Evolutionary conservation across 371 early-diverging fungal genomes (phyloP).

Genomic region (Massospora cicadina): DNA sequence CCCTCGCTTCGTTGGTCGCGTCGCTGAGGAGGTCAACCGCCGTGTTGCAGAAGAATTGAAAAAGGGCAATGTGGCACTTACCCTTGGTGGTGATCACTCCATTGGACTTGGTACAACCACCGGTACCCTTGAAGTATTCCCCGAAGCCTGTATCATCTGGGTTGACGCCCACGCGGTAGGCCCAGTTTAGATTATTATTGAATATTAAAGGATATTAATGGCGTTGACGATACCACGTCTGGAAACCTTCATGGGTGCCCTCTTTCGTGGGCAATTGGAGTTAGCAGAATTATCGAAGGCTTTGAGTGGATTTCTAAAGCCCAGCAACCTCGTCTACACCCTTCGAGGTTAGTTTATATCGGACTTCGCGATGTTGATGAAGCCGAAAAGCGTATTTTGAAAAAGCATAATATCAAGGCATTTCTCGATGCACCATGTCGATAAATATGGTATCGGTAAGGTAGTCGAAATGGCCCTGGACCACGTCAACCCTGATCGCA

Average conservation of each 20-base stretch:
- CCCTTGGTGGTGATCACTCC: constrained; percentile 93
- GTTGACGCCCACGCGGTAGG: constrained; percentile 91
- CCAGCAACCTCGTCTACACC: constrained; percentile 41
- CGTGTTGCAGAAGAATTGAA: constrained; percentile 40
- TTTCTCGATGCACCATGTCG: constrained; percentile 95
- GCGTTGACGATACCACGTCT: constrained; percentile 68
- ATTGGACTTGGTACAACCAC: constrained; percentile 79
- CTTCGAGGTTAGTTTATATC: constrained; percentile 78
- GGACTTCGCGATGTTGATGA: constrained; percentile 89
- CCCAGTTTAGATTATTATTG: constrained; percentile 6
- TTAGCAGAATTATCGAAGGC: constrained; percentile 30
- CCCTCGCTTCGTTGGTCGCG: constrained; percentile 66
- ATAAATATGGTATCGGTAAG: constrained; percentile 81
- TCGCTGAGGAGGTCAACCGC: constrained; percentile 42
- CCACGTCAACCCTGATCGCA: constrained; percentile 60
- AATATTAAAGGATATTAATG: constrained; percentile 72
- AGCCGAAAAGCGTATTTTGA: constrained; percentile 64
- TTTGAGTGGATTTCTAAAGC: constrained; percentile 52
- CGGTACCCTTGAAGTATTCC: constrained; percentile 60
- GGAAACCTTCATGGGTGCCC: constrained; percentile 97
- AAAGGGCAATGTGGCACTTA: constrained; percentile 63
- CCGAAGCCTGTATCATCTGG: constrained; percentile 84
- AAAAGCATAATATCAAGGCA: constrained; percentile 69
- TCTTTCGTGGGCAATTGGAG: constrained; percentile 73
- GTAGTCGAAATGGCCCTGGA: constrained; percentile 88